Evolutionary conservation across 176 grass and related monocot species (phyloP).

Genomic region (Coix lacrymajobi): DNA sequence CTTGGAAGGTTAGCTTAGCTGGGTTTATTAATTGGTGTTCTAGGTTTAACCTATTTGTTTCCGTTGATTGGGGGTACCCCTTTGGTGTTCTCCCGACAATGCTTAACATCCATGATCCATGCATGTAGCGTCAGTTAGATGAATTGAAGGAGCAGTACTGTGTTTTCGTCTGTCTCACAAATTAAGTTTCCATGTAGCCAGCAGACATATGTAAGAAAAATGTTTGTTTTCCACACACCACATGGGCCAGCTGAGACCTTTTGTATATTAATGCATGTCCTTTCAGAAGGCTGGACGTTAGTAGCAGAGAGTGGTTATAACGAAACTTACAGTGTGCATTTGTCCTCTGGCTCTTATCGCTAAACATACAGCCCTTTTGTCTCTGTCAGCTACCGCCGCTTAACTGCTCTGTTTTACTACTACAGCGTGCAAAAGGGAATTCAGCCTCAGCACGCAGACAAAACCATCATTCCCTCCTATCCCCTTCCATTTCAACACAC

Average conservation of each 20-base stretch:
- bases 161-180: too few species aligned
- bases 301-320: conserved; percentile 27
- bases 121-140: too few species aligned
- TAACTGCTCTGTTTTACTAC: conserved; percentile 10
- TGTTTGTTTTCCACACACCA: background rate
- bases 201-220: background rate
- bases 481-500: conserved; percentile 48
- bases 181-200: too few species aligned
- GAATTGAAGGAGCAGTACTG: too few species aligned
- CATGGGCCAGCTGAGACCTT: conserved; percentile 31
- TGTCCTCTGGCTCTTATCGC: conserved; percentile 64
- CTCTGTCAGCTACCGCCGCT: conserved; percentile 29
- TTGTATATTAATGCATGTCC: conserved; percentile 34
- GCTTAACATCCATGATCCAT: too few species aligned
- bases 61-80: too few species aligned
- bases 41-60: too few species aligned
- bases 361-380: conserved; percentile 52
- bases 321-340: conserved; percentile 39
- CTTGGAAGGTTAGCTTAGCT: too few species aligned
- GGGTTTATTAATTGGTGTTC: too few species aligned
- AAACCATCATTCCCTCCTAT: conserved; percentile 33
- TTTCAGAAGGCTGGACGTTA: conserved; percentile 1
- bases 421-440: conserved; percentile 15
- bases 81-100: too few species aligned
- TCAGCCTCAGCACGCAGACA: conserved; percentile 19